phyloP scores from a whole-genome alignment of 306 rosid genomes.

The Corylus heterophylla region DNA sequence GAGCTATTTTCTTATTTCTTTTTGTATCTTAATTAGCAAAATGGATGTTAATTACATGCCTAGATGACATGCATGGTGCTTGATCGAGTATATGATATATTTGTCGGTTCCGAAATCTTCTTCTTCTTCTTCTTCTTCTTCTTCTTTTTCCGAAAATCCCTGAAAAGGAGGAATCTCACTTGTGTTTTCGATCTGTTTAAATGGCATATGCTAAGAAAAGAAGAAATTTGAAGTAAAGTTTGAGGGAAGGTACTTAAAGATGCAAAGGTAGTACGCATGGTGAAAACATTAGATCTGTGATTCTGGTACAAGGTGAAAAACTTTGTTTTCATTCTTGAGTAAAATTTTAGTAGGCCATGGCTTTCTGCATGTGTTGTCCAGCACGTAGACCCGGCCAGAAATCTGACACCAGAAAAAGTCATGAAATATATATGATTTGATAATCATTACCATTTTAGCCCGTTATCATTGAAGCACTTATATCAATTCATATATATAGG shows the following conservation, averaged over 20 bases:
- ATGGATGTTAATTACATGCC: too few species aligned
- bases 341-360: background rate
- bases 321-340: background rate
- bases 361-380: slow-evolving; percentile 3
- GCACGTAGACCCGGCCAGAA: background rate
- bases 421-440: background rate
- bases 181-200: too few species aligned
- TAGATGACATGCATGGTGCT: too few species aligned
- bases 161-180: too few species aligned
- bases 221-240: background rate
- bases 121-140: too few species aligned
- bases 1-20: background rate
- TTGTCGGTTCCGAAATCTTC: too few species aligned
- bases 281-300: background rate
- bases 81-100: too few species aligned
- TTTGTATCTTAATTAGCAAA: background rate
- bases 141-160: too few species aligned
- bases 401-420: background rate
- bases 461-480: background rate
- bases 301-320: background rate
- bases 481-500: background rate
- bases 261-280: background rate
- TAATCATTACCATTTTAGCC: background rate
- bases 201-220: too few species aligned
- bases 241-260: background rate